phyloP scores from a whole-genome alignment of 1,139 yeast genomes.

The Blastobotrys serpentis region DNA sequence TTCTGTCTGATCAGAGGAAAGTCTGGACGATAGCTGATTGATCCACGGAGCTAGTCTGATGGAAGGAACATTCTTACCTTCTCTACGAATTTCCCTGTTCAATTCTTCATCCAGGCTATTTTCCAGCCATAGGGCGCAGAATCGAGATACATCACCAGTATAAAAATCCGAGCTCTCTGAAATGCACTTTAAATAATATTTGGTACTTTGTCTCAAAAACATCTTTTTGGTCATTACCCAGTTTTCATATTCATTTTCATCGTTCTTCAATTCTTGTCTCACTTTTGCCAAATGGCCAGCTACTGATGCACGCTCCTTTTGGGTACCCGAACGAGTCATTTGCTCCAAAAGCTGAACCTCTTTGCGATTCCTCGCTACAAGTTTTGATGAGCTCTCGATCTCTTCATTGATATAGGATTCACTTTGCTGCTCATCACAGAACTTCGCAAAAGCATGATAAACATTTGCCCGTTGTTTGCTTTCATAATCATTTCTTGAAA shows the following conservation, averaged over 20 bases:
- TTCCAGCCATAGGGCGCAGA: slow-evolving; percentile 86
- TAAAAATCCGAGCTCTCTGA: slow-evolving; percentile 44
- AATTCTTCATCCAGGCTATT: slow-evolving; percentile 47
- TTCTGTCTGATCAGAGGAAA: slow-evolving; percentile 42
- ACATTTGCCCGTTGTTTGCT: slow-evolving; percentile 43
- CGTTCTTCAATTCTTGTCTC: slow-evolving; percentile 41
- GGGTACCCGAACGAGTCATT: slow-evolving; percentile 41
- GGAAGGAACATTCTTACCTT: slow-evolving; percentile 52
- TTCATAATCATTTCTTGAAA: slow-evolving; percentile 18
- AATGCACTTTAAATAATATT: slow-evolving; percentile 58
- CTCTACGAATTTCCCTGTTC: slow-evolving; percentile 28
- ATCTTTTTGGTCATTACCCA: slow-evolving; percentile 42
- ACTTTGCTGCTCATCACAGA: slow-evolving; percentile 68
- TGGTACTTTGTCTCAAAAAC: slow-evolving; percentile 57
- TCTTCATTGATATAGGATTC: slow-evolving; percentile 47
- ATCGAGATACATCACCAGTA: slow-evolving; percentile 66
- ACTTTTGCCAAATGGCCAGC: slow-evolving; percentile 19
- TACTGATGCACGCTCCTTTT: slow-evolving; percentile 37
- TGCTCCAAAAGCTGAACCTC: slow-evolving; percentile 44
- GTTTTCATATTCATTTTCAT: slow-evolving; percentile 47
- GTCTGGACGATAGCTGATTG: slow-evolving; percentile 75
- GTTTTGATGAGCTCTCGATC: slow-evolving; percentile 44
- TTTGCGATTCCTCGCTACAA: slow-evolving; percentile 45
- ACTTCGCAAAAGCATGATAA: slow-evolving; percentile 63
- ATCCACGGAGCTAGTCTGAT: slow-evolving; percentile 74